Base-by-base conservation (phyloP, 495 filamentous ascomycete species). In the Cladorrhinum samala region DNA sequence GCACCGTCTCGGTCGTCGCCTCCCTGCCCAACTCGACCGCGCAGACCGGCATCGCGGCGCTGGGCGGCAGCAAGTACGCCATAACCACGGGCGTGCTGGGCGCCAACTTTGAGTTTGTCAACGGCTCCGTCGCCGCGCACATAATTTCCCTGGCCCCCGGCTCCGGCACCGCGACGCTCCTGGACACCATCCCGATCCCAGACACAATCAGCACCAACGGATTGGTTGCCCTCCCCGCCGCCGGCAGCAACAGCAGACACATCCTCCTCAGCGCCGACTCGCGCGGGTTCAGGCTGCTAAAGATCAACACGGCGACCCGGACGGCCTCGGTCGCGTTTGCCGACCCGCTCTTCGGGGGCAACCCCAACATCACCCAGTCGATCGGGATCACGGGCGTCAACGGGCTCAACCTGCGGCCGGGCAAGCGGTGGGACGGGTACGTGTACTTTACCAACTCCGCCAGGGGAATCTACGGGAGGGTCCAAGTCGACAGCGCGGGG, bases 391-490 rank as follows among this genome's bases (percentile, higher is more conserved):
- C 45, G 45, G 45, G 45, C 3, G 45, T 47, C 20, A 47, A 47
- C 17, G 45, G 45, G 14, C 45, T 41, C 30, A 23, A 16, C 24
- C 14, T 20, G 17, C 24, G 24, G 24, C 13, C 2, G 24, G 45
- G 9, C 1, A 11, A 23, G 17, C 4, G 39, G 8, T 9, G 6
- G 4, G 21, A 47, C 9, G 24, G 45, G 11, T 47, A 23, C 21
- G 11, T 47, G 14, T 47, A 47, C n/a, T 47, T 47, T 25, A 33
- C 45, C 45, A 47, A 47, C n/a, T 27, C 24, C 6, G 45, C 45
- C 13, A 14, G 17, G 45, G 45, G 45, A 23, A 33, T 18, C n/a
- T 27, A 30, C n/a, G 45, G 45, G 16, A 24, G 45, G 24, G 9
- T 47, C 21, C 27, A 47, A 25, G 45, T 47, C 1, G n/a, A 47